Base-by-base conservation (phyloP, 441 rosid species). In the Erodium trifolium region DNA sequence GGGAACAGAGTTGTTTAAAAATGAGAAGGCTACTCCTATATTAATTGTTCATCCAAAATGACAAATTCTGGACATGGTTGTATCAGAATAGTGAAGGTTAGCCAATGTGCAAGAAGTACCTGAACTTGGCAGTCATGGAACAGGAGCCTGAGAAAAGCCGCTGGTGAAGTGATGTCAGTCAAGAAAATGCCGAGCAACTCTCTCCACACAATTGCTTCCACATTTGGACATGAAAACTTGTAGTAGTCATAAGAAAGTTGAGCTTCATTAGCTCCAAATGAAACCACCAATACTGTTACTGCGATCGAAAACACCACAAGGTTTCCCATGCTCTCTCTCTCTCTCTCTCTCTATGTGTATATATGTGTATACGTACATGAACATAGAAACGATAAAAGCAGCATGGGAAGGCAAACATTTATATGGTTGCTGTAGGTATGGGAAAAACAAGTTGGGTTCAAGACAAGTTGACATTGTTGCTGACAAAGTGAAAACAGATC, bases 71-170 rank as follows among this genome's bases (percentile, higher is more conserved):
- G 47, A 12, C 51, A 57, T 18, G 53, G 27, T 23, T 23, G 27
- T 23, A 23, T 23, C 27, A 23, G 27, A 23, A 23, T 23, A 23
- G 27, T 0, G 27, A 23, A 23, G 27, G 27, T 23, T 23, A 23
- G 27, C 27, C 27, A 23, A 23, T 23, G 27, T 23, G 27, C 27
- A 23, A 23, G 13, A 31, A 7, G 66, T 43, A 75, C 81, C 75
- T 75, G 81, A 34, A 75, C 79, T 78, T 73, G 78, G 78, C 83
- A 80, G 70, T 78, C 83, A 57, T 78, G 79, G 45, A 80, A 78
- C 75, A 78, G 34, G 62, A 80, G 78, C 66, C 81, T 68, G 59
- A 73, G 83, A 2, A 78, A 68, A 55, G 75, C 79, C 1, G 83
- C 76, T 0, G 78, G 70, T 27, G 76, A 67, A 47, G 83, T 63